These are phyloP conservation scores for Pichia rugopelliculosa DNA, from an alignment of 805 yeast genomes.

Conservation along the genomic window DNA sequence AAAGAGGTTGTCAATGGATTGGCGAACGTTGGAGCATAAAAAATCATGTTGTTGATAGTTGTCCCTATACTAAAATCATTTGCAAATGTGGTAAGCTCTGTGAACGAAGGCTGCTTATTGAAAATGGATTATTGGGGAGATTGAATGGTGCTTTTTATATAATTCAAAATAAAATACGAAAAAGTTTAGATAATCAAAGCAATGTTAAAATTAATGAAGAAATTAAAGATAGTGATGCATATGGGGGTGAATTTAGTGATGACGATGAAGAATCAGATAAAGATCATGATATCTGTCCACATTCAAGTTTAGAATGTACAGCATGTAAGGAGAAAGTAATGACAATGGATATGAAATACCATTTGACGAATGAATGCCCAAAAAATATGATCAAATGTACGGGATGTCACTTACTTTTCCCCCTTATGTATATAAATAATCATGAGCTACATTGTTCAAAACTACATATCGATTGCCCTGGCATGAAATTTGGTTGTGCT, in stretches of 20 bases:
- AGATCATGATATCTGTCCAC: constrained; percentile 30
- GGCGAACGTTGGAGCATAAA: constrained; percentile 55
- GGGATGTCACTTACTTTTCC: constrained; percentile 38
- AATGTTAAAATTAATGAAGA: neutral
- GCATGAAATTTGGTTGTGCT: constrained; percentile 39
- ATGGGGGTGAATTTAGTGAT: constrained; percentile 4
- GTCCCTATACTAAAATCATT: constrained; percentile 31
- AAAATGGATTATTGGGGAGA: constrained; percentile 2
- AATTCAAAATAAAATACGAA: neutral
- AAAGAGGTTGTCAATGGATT: constrained; percentile 48
- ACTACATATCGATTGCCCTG: constrained; percentile 39
- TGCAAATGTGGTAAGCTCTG: constrained; percentile 27
- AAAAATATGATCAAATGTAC: constrained; percentile 31
- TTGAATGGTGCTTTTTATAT: neutral
- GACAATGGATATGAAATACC: constrained; percentile 27
- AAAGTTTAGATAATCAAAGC: neutral
- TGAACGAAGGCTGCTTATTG: constrained; percentile 14
- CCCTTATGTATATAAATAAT: constrained; percentile 30
- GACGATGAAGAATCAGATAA: neutral
- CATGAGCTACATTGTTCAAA: constrained; percentile 39
- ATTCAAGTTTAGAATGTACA: constrained; percentile 30
- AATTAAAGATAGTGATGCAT: constrained; percentile 2
- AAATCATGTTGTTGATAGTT: constrained; percentile 38
- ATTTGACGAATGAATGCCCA: constrained; percentile 33
- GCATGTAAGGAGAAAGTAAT: constrained; percentile 30